These are phyloP conservation scores for Umbelopsis sp. DNA, from an alignment of 192 early-diverging fungal genomes.

Conservation along the genomic window DNA sequence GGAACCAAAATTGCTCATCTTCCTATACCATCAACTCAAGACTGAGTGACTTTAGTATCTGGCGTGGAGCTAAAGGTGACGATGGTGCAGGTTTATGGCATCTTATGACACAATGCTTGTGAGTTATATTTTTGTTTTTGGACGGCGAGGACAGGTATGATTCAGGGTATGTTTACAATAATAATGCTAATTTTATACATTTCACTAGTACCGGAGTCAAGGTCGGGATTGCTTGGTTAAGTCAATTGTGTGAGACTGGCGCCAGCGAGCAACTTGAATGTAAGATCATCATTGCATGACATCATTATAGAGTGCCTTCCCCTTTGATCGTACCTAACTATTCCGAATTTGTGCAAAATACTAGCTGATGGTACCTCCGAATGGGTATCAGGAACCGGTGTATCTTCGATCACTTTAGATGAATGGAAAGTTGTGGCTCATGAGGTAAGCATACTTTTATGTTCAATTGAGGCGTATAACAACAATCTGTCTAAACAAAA, in stretches of 20 bases:
- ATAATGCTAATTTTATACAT: no score
- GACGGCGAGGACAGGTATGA: neutral
- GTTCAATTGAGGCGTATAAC: neutral
- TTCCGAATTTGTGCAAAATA: neutral
- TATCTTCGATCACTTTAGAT: slow-evolving; percentile 77
- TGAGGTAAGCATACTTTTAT: slow-evolving; percentile 40
- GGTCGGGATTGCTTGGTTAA: slow-evolving; percentile 89
- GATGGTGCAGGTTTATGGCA: slow-evolving; percentile 91
- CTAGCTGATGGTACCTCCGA: slow-evolving; percentile 34
- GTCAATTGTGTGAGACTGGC: slow-evolving; percentile 66
- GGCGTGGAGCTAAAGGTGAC: slow-evolving; percentile 68
- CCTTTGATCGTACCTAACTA: neutral
- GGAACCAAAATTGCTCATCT: slow-evolving; percentile 83
- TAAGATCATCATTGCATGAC: neutral
- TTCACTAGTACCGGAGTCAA: slow-evolving; percentile 62
- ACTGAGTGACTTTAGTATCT: slow-evolving; percentile 85
- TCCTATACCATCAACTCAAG: slow-evolving; percentile 73
- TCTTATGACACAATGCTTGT: slow-evolving; percentile 82
- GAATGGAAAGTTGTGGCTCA: slow-evolving; percentile 97
- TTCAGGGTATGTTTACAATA: neutral
- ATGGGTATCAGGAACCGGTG: slow-evolving; percentile 80
- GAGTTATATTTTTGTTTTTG: slow-evolving; percentile 23
- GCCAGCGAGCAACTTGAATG: slow-evolving; percentile 52
- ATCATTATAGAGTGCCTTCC: no score
- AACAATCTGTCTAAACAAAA: no score